Base-by-base conservation (phyloP, 202 grass and related monocot species). In the Carex arenaria region DNA sequence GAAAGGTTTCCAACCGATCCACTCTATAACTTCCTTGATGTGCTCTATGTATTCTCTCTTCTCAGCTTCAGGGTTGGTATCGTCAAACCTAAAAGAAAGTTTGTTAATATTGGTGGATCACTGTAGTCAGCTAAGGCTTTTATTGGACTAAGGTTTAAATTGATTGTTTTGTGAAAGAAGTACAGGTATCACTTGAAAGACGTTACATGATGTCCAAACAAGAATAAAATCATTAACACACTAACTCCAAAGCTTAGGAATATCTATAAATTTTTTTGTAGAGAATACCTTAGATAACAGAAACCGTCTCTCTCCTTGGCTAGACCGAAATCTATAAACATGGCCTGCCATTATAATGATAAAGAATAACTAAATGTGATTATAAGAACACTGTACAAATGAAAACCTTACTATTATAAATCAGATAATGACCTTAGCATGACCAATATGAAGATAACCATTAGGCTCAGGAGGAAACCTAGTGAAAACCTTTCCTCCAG, bases 251-350 rank as follows among this genome's bases (percentile, higher is more conserved):
- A 79, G 3, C 38, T 12, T 62, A 70, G 2, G 28, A 67, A 67
- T 17, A 67, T 14, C 53, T 53, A 28, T 51, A 73, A 73, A 4
- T 73, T 77, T 11, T 73, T 57, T 64, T 77, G 49, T n/a, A 31
- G 18, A 18, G 53, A 84, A 19, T 67, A 97, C 92, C 92, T 93
- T 61, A 97, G 89, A 87, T 97, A 97, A 86, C 94, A 97, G 57
- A 86, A 87, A 61, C 94, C 94, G 62, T 94, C 89, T 77, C 92
- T 83, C 42, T 97, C 94, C 81, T 93, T 93, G 54, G 94, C 94
- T 74, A 97, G 86, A 73, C 94, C 94, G 87, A 94, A 97, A 90
- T 94, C 89, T 85, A 97, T 93, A 87, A 94, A 93, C 92, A 97
- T 93, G 64, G 94, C 92, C 94, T 97, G 90, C 69, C 82, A 67